Percentiles rank a stretch among this genome's conserved stretches.
Conservation (phyloP, 2,329 filamentous ascomycete genomes). For the Fusarium setosum region DNA sequence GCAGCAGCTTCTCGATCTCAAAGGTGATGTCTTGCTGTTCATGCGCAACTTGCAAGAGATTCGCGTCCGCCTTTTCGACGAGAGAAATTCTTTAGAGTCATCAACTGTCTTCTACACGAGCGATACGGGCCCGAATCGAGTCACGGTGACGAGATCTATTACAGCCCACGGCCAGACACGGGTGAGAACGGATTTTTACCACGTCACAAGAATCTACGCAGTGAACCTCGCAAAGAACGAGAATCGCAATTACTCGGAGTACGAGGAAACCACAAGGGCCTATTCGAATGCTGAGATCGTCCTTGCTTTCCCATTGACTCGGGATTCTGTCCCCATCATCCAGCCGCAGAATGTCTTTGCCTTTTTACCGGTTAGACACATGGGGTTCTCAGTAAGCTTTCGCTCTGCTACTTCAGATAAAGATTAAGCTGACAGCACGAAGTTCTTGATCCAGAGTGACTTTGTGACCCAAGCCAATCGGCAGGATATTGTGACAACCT, state of each 20-base stretch:
- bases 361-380: conserved; percentile 12
- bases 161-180: neutral
- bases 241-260: conserved; percentile 13
- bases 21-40: conserved; percentile 20
- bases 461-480: conserved; percentile 28
- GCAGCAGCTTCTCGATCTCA: conserved; percentile 16
- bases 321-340: neutral
- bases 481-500: conserved; percentile 22
- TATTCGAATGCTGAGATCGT: conserved; percentile 19
- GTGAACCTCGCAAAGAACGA: conserved; percentile 9
- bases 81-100: too few species aligned
- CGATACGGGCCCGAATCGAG: neutral
- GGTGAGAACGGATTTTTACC: conserved; percentile 4
- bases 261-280: neutral
- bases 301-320: conserved; percentile 29
- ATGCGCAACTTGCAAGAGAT: conserved; percentile 20
- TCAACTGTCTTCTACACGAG: conserved; percentile 13
- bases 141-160: conserved; percentile 9
- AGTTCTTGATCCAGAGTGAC: conserved; percentile 32
- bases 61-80: too few species aligned
- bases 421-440: neutral
- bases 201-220: conserved; percentile 14
- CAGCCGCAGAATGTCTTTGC: conserved; percentile 26
- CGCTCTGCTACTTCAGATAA: too few species aligned
- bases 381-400: conserved; percentile 13